These are phyloP conservation scores for Papiliotrema laurentii DNA, from an alignment of 1,284 basidiomycete genomes.

Conservation along the genomic window DNA sequence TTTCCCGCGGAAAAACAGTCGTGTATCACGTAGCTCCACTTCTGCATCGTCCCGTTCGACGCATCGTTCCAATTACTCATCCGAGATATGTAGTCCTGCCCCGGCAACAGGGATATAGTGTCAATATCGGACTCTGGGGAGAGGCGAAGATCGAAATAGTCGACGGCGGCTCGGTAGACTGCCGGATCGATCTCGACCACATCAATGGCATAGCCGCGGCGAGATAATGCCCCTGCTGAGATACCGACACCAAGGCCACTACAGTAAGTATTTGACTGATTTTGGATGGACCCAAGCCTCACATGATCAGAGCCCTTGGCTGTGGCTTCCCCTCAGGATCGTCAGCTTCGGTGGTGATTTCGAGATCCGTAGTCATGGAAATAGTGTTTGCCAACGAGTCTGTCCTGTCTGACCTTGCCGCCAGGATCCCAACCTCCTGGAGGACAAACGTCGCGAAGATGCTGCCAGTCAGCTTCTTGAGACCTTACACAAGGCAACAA, in stretches of 20 bases:
- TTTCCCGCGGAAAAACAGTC: slow-evolving; percentile 88
- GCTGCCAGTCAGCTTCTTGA: slow-evolving; percentile 52
- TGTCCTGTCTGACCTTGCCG: slow-evolving; percentile 44
- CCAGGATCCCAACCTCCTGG: slow-evolving; percentile 73
- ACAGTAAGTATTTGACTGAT: neutral
- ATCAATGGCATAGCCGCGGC: slow-evolving; percentile 57
- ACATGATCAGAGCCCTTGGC: slow-evolving; percentile 34
- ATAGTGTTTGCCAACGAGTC: slow-evolving; percentile 22
- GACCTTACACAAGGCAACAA: neutral
- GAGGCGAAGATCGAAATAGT: slow-evolving; percentile 74
- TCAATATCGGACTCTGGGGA: slow-evolving; percentile 55
- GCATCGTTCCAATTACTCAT: slow-evolving; percentile 32
- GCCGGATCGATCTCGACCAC: slow-evolving; percentile 73
- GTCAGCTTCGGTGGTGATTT: slow-evolving; percentile 13
- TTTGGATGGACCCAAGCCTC: slow-evolving; percentile 1
- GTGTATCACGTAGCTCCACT: slow-evolving; percentile 75
- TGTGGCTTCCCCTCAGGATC: slow-evolving; percentile 10
- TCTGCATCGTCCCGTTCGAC: slow-evolving; percentile 26
- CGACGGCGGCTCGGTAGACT: slow-evolving; percentile 74
- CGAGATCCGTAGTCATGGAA: slow-evolving; percentile 20
- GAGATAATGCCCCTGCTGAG: slow-evolving; percentile 65
- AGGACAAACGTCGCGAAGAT: slow-evolving; percentile 78
- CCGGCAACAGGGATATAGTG: slow-evolving; percentile 69
- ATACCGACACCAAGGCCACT: slow-evolving; percentile 84
- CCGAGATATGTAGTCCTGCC: slow-evolving; percentile 59